Evolutionary conservation across 768 basidiomycete genomes (phyloP), one percentile per base, ranked within the genome.

Genomic region (Mrakia frigida): DNA sequence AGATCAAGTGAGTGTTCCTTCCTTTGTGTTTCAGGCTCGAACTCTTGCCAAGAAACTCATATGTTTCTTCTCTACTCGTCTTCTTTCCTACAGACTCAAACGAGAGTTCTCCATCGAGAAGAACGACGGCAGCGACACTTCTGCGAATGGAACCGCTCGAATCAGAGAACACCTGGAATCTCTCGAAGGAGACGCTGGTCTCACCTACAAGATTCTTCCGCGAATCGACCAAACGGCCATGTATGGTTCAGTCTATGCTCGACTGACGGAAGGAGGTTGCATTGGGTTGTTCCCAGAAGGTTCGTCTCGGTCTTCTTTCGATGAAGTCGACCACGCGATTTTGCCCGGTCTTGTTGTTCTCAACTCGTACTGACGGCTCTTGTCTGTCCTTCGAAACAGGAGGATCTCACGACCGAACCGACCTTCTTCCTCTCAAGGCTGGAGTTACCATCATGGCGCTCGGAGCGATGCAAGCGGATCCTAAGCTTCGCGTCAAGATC

Each of bases 231-330:
- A 98, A 82, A 89, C 91, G 78, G 89, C 92, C 71, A 98, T 97
- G 90, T 99, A 98, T 83, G 89, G 90, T 28, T 87, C 93, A 76
- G 97, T 98, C 7, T 99, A 97, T 83, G 87, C 93, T 81, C 88
- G 89, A 73, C 85, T 98, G 75, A 92, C 89, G 74, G 88, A 91
- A 76, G 93, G 93, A 13, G 93, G 93, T 21, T 90, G 90, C 79
- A 95, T 99, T 78, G 95, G 97, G 67, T 98, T 99, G 79, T 98
- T 98, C 82, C 97, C 97, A 56, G 97, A 98, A 90, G 96, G 95
- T 93, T 39, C 14, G 65, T 68, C 25, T 41, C 79, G 21, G 39
- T 35, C 13, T 71, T 21, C 35, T 53, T 16, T 11, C 35, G n/a
- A 10, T 67, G 2, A 14, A 31, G 35, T n/a, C n/a, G n/a, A n/a